Conservation (phyloP, 345 rosid genomes). For the Bruguiera gymnorhiza region DNA sequence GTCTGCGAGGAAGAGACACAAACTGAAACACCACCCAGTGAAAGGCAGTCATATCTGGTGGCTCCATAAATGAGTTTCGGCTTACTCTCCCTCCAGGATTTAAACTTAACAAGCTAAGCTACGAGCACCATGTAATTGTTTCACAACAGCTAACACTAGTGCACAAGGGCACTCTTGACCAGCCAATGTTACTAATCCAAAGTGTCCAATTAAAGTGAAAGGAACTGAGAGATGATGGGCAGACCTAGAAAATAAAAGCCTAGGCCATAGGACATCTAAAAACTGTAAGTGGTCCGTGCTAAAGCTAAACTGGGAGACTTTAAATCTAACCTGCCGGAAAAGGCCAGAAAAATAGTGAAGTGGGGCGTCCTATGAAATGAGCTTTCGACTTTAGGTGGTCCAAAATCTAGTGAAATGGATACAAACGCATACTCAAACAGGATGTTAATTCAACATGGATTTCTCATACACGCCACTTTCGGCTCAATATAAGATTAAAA, state of each 20-base stretch:
- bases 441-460: background rate
- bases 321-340: background rate
- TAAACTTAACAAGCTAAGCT: background rate
- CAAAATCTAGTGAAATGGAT: background rate
- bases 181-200: background rate
- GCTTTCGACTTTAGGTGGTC: constrained; percentile 8
- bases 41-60: too few species aligned
- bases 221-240: background rate
- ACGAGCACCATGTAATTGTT: background rate
- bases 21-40: too few species aligned
- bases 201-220: background rate
- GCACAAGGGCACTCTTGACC: background rate
- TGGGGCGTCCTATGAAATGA: background rate
- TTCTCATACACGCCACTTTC: background rate
- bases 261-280: constrained; percentile 4
- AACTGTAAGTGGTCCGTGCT: background rate
- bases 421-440: background rate
- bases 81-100: background rate
- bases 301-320: background rate
- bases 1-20: too few species aligned
- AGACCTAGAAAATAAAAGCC: constrained; percentile 10
- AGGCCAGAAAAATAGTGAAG: background rate
- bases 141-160: background rate
- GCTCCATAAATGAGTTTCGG: too few species aligned
- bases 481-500: background rate